These are phyloP conservation scores for Cicer bijugum DNA, from an alignment of 306 rosid species.

Conservation along the genomic window DNA sequence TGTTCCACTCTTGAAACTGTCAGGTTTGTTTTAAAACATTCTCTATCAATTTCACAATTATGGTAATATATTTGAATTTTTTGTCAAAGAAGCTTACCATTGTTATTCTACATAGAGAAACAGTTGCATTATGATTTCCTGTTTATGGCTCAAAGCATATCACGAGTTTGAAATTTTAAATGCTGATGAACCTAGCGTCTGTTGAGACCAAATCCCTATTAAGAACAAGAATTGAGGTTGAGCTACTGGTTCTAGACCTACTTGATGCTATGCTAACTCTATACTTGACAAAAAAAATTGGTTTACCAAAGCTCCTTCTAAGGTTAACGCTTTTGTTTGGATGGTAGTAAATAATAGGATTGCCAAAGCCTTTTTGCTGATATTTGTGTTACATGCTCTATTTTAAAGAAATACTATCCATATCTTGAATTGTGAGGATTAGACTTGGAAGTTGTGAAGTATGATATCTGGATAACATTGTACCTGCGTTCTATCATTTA, in stretches of 20 bases:
- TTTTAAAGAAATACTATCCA: neutral
- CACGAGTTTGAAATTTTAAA: slow-evolving; percentile 24
- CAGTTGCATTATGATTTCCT: neutral
- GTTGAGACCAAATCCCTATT: slow-evolving; percentile 30
- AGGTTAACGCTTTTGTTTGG: slow-evolving; percentile 14
- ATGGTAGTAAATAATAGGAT: slow-evolving; percentile 2
- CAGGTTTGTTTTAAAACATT: slow-evolving; percentile 63
- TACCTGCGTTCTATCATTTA: neutral
- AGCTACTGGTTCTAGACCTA: slow-evolving; percentile 22
- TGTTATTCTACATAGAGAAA: neutral
- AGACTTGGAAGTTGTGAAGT: neutral
- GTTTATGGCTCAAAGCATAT: slow-evolving; percentile 22
- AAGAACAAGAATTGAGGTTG: slow-evolving; percentile 36
- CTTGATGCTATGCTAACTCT: slow-evolving; percentile 31
- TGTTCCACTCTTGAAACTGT: slow-evolving; percentile 70
- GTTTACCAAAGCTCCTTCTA: slow-evolving; percentile 3
- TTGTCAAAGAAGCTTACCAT: slow-evolving; percentile 20
- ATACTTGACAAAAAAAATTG: neutral
- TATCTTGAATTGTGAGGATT: slow-evolving; percentile 25
- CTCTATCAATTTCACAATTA: slow-evolving; percentile 34
- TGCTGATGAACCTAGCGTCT: slow-evolving; percentile 4
- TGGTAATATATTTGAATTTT: slow-evolving; percentile 6
- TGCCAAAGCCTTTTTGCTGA: slow-evolving; percentile 5
- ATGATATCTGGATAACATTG: slow-evolving; percentile 11
- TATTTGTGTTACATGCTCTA: neutral